Evolutionary conservation across 345 rosid genomes (phyloP).

Genomic region (Boechera retrofracta): DNA sequence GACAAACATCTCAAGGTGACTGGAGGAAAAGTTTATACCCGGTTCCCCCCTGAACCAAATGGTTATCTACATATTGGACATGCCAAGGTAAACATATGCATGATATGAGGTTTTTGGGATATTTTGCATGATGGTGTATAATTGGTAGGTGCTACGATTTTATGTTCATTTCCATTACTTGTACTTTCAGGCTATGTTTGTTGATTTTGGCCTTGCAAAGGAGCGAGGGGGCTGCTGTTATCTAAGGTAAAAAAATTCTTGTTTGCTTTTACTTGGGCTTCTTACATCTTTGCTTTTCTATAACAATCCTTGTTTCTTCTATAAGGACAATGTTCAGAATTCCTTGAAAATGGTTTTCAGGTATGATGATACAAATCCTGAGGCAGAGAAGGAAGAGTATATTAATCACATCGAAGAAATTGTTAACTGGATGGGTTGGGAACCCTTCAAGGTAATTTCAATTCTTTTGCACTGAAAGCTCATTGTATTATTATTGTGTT

Average conservation of each 20-base stretch:
- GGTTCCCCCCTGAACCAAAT: conserved; percentile 98
- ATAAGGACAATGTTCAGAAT: not conserved
- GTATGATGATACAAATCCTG: conserved; percentile 96
- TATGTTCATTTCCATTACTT: conserved; percentile 18
- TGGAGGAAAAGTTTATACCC: conserved; percentile 77
- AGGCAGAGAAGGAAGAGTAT: conserved; percentile 98
- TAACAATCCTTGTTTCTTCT: conserved; percentile 9
- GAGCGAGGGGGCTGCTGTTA: conserved; percentile 93
- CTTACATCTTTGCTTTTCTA: not conserved
- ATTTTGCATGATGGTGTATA: conserved; percentile 5
- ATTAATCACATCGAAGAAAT: conserved; percentile 95
- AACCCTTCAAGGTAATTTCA: conserved; percentile 79
- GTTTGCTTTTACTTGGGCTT: conserved; percentile 16
- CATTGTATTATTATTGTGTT: conserved; percentile 11
- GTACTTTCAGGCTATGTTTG: conserved; percentile 86
- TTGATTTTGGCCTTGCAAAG: conserved; percentile 93
- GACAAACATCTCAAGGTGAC: conserved; percentile 80
- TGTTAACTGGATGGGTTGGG: conserved; percentile 98
- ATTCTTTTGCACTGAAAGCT: not conserved
- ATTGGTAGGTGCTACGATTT: conserved; percentile 6
- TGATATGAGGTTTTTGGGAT: conserved; percentile 5
- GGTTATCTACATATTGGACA: conserved; percentile 99
- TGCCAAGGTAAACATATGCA: conserved; percentile 72
- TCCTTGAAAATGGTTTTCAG: conserved; percentile 48
- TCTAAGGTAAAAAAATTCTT: conserved; percentile 59